Base-by-base conservation (phyloP, 129 eudicot species). In the Ambrosia artemisiifolia region DNA sequence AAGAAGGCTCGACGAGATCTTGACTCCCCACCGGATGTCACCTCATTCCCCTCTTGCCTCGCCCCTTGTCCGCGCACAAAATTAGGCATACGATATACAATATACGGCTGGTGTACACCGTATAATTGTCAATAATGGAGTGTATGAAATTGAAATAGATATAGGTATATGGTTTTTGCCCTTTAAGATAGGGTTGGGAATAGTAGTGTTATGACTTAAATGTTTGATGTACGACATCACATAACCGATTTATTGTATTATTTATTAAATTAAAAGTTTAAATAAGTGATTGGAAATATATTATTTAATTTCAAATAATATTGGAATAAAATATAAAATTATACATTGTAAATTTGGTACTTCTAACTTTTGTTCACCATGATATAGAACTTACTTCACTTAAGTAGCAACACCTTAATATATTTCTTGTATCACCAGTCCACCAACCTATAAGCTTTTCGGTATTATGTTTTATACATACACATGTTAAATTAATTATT, bases 31-130 rank as follows among this genome's bases (percentile, higher is more conserved):
- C 7, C 63, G 77, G 7, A 80, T 75, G 64, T 38, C 43, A 5
- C 64, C 64, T 8, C 91, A 86, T 75, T 86, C 88, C 2, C 91
- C 91, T 4, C 71, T 86, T 14, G 73, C 83, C 66, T 86, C 91
- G 4, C 91, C 91, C 10, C 82, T 86, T 2, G 88, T 86, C 11
- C 80, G 81, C 9, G 84, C 91, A 5, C 81, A 78, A 63, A 77
- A 71, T 49, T 83, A 77, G 32, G 49, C n/a, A 9, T 59, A n/a
- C 11, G 11, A 65, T 20, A 28, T 5, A 40, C 24, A 32, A 9
- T 64, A 49, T 35, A 65, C 17, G 64, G 6, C 8, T 54, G 32
- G 60, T 53, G 60, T 53, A 54, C 61, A 18, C 61, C 12, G 19
- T 54, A 19, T 18, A 8, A 17, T 50, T 50, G 56, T 50, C 24